Percentiles rank a stretch among this genome's conserved stretches.
Conservation (phyloP, 1,139 yeast species). For the Suhomyces bokatorum region DNA sequence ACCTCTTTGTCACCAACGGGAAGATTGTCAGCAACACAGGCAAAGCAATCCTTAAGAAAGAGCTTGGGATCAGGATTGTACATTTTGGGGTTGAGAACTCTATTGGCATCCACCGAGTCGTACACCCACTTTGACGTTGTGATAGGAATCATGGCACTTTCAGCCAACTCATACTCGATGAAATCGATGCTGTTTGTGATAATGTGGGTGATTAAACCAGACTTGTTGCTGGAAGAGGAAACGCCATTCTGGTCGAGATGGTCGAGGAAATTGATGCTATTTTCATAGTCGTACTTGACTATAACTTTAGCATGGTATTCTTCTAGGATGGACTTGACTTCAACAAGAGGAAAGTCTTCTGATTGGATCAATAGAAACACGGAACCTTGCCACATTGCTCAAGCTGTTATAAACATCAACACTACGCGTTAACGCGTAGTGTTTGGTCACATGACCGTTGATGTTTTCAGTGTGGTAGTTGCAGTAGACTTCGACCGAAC, state of each 20-base stretch:
- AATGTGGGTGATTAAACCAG: conserved; percentile 49
- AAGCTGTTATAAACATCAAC: no score
- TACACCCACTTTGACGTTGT: conserved; percentile 66
- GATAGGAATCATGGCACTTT: conserved; percentile 63
- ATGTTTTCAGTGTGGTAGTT: not conserved
- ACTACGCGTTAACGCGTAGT: conserved; percentile 8
- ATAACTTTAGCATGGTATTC: conserved; percentile 26
- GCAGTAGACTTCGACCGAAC: not conserved
- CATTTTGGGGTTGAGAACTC: conserved; percentile 49
- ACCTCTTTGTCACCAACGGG: conserved; percentile 63
- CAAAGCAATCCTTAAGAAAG: conserved; percentile 59
- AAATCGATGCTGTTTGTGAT: conserved; percentile 57
- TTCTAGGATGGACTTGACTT: conserved; percentile 20
- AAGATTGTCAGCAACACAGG: conserved; percentile 61
- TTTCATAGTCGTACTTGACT: conserved; percentile 28
- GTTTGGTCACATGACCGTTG: conserved; percentile 3
- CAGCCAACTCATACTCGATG: conserved; percentile 53
- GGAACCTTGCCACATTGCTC: conserved; percentile 36
- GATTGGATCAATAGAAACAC: conserved; percentile 45
- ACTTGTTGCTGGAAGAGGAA: conserved; percentile 56
- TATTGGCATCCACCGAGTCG: conserved; percentile 46
- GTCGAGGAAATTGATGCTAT: conserved; percentile 25
- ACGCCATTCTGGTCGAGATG: conserved; percentile 11
- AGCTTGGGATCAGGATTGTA: conserved; percentile 72
- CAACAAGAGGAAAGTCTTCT: conserved; percentile 25